Percentiles rank a stretch among this genome's conserved stretches.
Evolutionary conservation across 2,329 filamentous ascomycete genomes (phyloP).

Genomic region (Mycosphaerella arachidis): DNA sequence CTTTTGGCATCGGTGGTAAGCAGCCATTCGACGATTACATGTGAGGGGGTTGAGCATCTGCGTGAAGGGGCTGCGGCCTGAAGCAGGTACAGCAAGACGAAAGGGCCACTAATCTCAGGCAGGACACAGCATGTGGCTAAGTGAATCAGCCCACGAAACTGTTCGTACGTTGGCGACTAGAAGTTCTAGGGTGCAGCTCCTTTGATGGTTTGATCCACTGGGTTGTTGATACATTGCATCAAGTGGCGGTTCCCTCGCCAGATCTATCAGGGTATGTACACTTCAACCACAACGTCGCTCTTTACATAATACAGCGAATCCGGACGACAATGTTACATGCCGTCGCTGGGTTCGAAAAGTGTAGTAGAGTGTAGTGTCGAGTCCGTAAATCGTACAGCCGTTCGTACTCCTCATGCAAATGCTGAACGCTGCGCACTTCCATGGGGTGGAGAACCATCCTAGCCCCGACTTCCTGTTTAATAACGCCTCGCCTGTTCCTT

Average conservation of each 20-base stretch:
- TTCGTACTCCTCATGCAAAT: neutral
- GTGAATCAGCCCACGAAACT: neutral
- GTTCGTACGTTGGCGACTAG: neutral
- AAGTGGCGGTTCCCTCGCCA: neutral
- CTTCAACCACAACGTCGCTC: neutral
- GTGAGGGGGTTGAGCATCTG: no score
- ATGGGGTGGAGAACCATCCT: neutral
- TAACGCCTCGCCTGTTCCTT: constrained; percentile 7
- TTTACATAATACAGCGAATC: neutral
- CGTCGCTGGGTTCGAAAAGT: neutral
- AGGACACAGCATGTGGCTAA: neutral
- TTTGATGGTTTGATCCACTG: neutral
- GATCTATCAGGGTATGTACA: neutral
- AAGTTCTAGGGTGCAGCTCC: neutral
- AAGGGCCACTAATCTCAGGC: neutral
- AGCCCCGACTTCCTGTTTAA: neutral
- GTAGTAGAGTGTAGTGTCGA: constrained; percentile 1
- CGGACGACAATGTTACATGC: neutral
- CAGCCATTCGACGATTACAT: no score
- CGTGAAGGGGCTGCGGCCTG: neutral
- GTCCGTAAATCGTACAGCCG: neutral
- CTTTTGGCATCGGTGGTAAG: neutral
- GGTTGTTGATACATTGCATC: neutral
- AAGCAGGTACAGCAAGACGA: no score
- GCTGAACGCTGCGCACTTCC: neutral